Base-by-base conservation (phyloP, 129 eudicot genomes). In the Dittrichia graveolens region DNA sequence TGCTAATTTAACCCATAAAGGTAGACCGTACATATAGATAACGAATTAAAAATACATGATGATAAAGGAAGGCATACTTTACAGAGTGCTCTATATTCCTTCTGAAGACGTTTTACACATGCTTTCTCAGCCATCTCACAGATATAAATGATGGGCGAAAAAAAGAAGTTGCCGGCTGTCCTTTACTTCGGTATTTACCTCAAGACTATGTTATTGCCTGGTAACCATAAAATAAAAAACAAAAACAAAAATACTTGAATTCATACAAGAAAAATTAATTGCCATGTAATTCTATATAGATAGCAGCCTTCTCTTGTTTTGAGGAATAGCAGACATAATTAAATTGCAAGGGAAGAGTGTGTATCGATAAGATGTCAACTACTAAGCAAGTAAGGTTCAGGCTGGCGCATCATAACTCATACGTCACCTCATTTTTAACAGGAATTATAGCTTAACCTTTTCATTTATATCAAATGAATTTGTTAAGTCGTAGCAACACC, bases 51-150 rank as follows among this genome's bases (percentile, higher is more conserved):
- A 6, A 16, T 19, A 16, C 12, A 62, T 40, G 42, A 74, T 35
- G 47, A 47, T 55, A 46, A 75, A 54, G 65, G 56, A 60, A 64
- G 58, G 34, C 89, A 77, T 90, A 94, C 99, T 86, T 94, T 90
- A 83, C 99, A 90, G 38, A 94, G 93, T 78, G 96, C 96, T 86
- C 96, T 84, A 75, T 84, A 90, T 75, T 94, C 99, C 89, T 94
- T 94, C 62, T 90, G 99, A 14, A 94, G 99, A 41, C 99, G 96
- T 84, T 84, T 94, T 69, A 94, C 91, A 75, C 99, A 90, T 48
- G 96, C 99, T 83, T 83, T 90, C 82, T 90, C 96, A 53, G 97
- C 96, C 99, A 94, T 94, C 66, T 66, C 75, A 70, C 49, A 49
- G 68, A 74, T 62, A 68, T 55, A 48, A 47, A 53, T 10, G 60